These are phyloP conservation scores for Candida coleopterorum DNA, from an alignment of 805 yeast species.

Conservation along the genomic window DNA sequence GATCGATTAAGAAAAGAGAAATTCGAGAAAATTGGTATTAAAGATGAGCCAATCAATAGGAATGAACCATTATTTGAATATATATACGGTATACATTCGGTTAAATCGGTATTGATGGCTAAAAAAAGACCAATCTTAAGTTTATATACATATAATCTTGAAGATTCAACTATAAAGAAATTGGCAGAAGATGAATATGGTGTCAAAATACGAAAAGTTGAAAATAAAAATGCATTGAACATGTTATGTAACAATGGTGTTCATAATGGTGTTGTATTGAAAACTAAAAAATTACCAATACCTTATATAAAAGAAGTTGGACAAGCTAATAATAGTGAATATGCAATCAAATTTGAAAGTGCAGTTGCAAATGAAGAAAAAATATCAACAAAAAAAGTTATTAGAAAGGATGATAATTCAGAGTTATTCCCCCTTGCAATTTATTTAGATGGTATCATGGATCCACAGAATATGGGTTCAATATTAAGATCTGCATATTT, in stretches of 20 bases:
- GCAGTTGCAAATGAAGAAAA: constrained; percentile 16
- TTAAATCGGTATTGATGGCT: constrained; percentile 61
- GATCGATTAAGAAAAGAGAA: background rate
- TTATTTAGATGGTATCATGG: constrained; percentile 73
- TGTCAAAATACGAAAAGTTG: constrained; percentile 30
- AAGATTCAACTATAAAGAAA: constrained; percentile 36
- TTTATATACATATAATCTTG: constrained; percentile 44
- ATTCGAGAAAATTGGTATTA: constrained; percentile 1
- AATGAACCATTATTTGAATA: constrained; percentile 57
- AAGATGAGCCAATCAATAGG: background rate
- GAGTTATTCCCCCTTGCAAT: constrained; percentile 55
- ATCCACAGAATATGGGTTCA: constrained; percentile 87
- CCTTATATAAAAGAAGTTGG: constrained; percentile 28
- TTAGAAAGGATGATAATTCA: constrained; percentile 1
- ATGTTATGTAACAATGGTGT: constrained; percentile 60
- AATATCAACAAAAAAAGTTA: constrained; percentile 13
- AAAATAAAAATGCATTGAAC: constrained; percentile 52
- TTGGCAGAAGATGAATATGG: constrained; percentile 41
- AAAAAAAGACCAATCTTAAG: constrained; percentile 51
- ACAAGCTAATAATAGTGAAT: constrained; percentile 14
- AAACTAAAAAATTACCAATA: constrained; percentile 50
- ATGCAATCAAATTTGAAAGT: constrained; percentile 7
- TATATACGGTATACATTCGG: constrained; percentile 73
- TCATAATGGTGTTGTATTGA: constrained; percentile 76
- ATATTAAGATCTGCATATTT: constrained; percentile 74